Base-by-base conservation (phyloP, 1,139 yeast genomes). In the Saccharomyces hybrid region DNA sequence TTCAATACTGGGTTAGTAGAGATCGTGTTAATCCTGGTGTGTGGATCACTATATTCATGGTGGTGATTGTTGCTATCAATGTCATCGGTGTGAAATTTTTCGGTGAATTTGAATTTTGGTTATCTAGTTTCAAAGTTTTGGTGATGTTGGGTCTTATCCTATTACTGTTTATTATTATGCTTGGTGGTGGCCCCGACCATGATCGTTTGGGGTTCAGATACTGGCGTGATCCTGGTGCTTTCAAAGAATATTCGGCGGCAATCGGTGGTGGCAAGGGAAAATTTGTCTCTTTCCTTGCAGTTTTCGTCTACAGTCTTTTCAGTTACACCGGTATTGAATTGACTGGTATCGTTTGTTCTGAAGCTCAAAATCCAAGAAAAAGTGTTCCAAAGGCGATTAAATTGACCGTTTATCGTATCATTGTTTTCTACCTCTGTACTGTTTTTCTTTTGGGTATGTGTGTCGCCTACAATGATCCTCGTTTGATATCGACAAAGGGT, bases 321-420 rank as follows among this genome's bases (percentile, higher is more conserved):
- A 87, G 89, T 29, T 87, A 78, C 68, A 75, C 82, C 54, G 95
- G 95, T 67, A 82, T 89, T n/a, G 95, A 87, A 71, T 75, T 86
- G 63, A 81, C 81, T 49, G 84, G 83, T 68, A 81, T 86, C 62
- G 84, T 89, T 19, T 86, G 86, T 62, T 88, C 88, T 57, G 95
- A 87, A 73, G 84, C 90, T 57, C 76, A 79, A 60, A 81, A 86
- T 69, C 95, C 95, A 59, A 78, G 93, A 72, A 77, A 78, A 64
- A 79, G 86, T 58, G 84, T 87, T 61, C 93, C 93, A 64, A 82
- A 80, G 69, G 95, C 95, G 52, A 82, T 86, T 67, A 84, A 77
- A 68, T 76, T 84, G 69, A 86, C 90, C 27, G 82, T 87, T 68
- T 85, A 81, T 78, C 85, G 95, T 74, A 85, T 88, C 62, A 70